A percentile compares a stretch with the other conserved stretches of the same genome.
Evolutionary conservation across 495 filamentous ascomycete species (phyloP).

Genomic region (Aspergillus coremiiformis): DNA sequence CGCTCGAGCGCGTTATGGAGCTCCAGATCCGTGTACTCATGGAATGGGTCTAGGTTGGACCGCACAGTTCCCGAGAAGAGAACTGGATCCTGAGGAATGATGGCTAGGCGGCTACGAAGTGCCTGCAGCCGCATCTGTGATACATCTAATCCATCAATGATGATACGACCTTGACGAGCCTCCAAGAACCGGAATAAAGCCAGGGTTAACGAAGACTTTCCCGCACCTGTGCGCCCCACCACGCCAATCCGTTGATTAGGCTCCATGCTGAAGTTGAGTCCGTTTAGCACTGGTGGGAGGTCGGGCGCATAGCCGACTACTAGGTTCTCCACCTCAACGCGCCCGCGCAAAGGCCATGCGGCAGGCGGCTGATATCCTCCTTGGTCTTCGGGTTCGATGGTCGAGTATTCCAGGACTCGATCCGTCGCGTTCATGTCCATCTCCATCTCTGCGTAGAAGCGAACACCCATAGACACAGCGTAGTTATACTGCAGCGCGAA

Average conservation of each 20-base stretch:
- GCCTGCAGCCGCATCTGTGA: constrained; percentile 67
- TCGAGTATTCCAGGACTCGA: constrained; percentile 72
- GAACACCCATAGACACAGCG: constrained; percentile 40
- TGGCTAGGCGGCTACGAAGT: constrained; percentile 66
- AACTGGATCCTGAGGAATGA: constrained; percentile 83
- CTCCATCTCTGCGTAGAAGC: constrained; percentile 52
- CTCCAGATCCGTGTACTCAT: constrained; percentile 61
- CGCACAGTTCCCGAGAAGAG: constrained; percentile 82
- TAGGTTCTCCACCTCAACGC: constrained; percentile 64
- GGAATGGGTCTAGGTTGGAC: constrained; percentile 75
- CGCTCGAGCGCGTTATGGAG: constrained; percentile 68
- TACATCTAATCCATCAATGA: constrained; percentile 71
- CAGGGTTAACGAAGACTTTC: constrained; percentile 77
- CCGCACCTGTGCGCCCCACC: constrained; percentile 79
- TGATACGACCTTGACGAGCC: constrained; percentile 59
- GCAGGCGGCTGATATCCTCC: constrained; percentile 55
- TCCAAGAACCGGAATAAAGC: constrained; percentile 81
- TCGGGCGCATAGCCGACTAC: constrained; percentile 71
- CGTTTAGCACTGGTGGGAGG: constrained; percentile 68
- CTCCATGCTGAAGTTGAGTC: constrained; percentile 61
- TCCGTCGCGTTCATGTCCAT: constrained; percentile 82
- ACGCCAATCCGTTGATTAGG: constrained; percentile 73
- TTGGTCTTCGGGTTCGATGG: constrained; percentile 61
- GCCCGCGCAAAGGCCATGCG: constrained; percentile 72
- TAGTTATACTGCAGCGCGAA: constrained; percentile 50